Conservation (phyloP, 2,329 filamentous ascomycete genomes). For the Sporothrix schenckii region DNA sequence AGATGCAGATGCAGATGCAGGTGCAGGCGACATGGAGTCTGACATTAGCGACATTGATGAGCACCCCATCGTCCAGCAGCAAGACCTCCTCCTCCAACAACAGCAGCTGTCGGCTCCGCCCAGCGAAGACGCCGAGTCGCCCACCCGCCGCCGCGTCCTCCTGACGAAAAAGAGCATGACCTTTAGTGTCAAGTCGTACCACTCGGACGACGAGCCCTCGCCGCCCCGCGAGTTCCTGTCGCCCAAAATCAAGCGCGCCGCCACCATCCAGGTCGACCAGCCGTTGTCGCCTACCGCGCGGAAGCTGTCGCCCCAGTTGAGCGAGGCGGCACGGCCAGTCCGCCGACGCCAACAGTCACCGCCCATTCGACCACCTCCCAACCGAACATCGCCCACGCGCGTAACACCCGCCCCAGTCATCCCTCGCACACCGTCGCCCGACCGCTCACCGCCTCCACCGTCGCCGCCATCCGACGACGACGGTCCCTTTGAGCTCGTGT, state of each 20-base stretch:
- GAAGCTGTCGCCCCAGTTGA: constrained; percentile 22
- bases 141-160: constrained; percentile 31
- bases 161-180: constrained; percentile 34
- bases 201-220: constrained; percentile 33
- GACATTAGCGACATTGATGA: constrained; percentile 60
- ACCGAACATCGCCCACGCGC: neutral
- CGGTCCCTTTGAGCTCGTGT: constrained; percentile 20
- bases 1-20: constrained; percentile 37
- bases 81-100: neutral
- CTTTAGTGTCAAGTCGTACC: constrained; percentile 33
- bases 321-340: neutral
- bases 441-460: constrained; percentile 25
- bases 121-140: constrained; percentile 29
- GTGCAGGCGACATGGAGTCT: constrained; percentile 48
- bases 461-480: constrained; percentile 18
- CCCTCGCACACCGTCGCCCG: constrained; percentile 30
- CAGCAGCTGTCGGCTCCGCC: constrained; percentile 16
- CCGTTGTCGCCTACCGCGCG: constrained; percentile 21
- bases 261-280: constrained; percentile 19
- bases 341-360: constrained; percentile 29
- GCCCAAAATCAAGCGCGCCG: constrained; percentile 13
- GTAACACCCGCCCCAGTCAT: neutral
- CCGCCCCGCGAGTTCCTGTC: constrained; percentile 11
- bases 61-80: constrained; percentile 39
- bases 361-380: constrained; percentile 9